Percentiles rank a stretch among this genome's conserved stretches.
Conservation (phyloP, 768 basidiomycete species). For the Amanita molliuscula region DNA sequence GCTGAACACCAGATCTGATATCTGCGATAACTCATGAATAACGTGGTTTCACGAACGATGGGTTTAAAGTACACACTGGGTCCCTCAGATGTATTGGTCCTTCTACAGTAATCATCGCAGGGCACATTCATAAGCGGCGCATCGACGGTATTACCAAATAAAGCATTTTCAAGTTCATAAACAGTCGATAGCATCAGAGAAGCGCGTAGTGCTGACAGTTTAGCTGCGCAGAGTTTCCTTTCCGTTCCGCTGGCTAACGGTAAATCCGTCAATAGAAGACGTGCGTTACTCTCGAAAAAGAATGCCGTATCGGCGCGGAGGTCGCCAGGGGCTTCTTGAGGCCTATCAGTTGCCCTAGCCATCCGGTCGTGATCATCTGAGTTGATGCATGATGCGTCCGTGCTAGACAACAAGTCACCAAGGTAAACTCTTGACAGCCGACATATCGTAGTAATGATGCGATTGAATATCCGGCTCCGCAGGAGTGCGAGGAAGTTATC, state of each 20-base stretch:
- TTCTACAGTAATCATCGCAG: neutral
- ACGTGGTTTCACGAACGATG: neutral
- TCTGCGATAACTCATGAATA: neutral
- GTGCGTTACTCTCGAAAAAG: conserved; percentile 17
- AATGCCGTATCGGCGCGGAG: conserved; percentile 12
- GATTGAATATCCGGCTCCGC: conserved; percentile 1
- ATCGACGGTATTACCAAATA: conserved; percentile 6
- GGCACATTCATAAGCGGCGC: neutral
- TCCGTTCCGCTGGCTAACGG: neutral
- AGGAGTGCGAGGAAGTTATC: neutral
- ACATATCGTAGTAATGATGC: neutral
- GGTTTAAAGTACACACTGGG: neutral
- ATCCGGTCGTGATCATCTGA: neutral
- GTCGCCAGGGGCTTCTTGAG: neutral
- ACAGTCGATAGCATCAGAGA: conserved; percentile 28
- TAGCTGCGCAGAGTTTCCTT: neutral
- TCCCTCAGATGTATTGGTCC: conserved; percentile 5
- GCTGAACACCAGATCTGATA: neutral
- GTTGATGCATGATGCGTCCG: neutral
- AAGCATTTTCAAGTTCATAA: conserved; percentile 26
- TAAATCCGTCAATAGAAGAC: conserved; percentile 2
- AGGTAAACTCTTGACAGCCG: conserved; percentile 1
- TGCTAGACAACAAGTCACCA: conserved; percentile 6
- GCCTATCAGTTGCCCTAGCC: neutral
- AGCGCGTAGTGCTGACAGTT: conserved; percentile 9